Percentiles rank a stretch among this genome's conserved stretches.
These are phyloP conservation scores for Punctularia strigosozonata DNA, from an alignment of 768 basidiomycete genomes.

Conservation along the genomic window DNA sequence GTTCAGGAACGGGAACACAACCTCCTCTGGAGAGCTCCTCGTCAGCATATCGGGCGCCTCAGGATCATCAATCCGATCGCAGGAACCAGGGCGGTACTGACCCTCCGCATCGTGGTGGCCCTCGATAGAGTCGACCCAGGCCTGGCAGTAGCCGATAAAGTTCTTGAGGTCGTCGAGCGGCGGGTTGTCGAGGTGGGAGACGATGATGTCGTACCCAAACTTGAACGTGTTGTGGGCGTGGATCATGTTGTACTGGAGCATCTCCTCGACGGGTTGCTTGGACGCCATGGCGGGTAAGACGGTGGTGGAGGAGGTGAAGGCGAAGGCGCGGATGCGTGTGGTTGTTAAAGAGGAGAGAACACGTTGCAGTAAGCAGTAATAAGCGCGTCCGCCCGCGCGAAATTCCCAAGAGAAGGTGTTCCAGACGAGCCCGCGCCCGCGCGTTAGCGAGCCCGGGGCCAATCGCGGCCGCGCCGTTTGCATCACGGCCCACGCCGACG, in stretches of 20 bases:
- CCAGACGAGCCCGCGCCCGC: too few species aligned
- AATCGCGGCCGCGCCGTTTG: too few species aligned
- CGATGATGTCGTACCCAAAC: slow-evolving; percentile 22
- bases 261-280: slow-evolving; percentile 4
- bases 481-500: too few species aligned
- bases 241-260: slow-evolving; percentile 13
- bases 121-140: slow-evolving; percentile 23
- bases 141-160: slow-evolving; percentile 27
- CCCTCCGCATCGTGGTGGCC: slow-evolving; percentile 25
- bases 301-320: background rate
- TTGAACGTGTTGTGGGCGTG: slow-evolving; percentile 24
- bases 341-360: too few species aligned
- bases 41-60: background rate
- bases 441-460: too few species aligned
- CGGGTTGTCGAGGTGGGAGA: slow-evolving; percentile 21
- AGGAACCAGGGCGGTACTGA: slow-evolving; percentile 1
- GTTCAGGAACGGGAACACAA: slow-evolving; percentile 25
- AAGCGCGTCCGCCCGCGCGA: too few species aligned
- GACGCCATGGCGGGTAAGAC: background rate
- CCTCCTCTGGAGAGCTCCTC: slow-evolving; percentile 11
- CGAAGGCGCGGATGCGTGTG: too few species aligned
- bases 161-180: slow-evolving; percentile 24
- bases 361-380: too few species aligned
- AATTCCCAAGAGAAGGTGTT: too few species aligned
- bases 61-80: background rate